Conservation (phyloP, 495 filamentous ascomycete species). For the Parmelia sp. region DNA sequence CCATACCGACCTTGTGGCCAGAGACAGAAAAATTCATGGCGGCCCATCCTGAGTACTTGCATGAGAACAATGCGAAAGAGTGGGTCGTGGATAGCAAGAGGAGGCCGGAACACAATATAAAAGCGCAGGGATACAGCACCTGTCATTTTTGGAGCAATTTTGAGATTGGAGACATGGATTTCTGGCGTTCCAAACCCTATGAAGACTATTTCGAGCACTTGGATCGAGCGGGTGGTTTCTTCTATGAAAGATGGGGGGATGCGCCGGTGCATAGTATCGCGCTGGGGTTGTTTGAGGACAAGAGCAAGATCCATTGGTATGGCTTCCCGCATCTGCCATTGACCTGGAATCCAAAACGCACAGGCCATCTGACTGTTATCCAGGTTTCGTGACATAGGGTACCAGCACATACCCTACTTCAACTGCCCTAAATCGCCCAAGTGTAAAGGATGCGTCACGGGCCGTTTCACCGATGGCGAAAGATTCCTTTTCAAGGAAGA, state of each 20-base stretch:
- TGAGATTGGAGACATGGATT: conserved; percentile 90
- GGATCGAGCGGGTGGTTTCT: conserved; percentile 93
- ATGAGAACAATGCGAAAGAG: conserved; percentile 73
- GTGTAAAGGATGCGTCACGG: conserved; percentile 80
- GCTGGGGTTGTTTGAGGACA: conserved; percentile 88
- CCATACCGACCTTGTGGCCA: conserved; percentile 88
- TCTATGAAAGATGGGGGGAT: conserved; percentile 98
- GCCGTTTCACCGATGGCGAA: conserved; percentile 82
- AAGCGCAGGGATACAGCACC: conserved; percentile 91
- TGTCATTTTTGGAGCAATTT: conserved; percentile 99
- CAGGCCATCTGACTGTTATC: neutral
- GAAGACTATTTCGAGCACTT: conserved; percentile 95
- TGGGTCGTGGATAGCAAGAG: conserved; percentile 77
- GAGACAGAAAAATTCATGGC: conserved; percentile 84
- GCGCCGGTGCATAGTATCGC: conserved; percentile 95
- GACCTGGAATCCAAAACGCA: neutral
- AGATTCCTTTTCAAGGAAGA: conserved; percentile 80
- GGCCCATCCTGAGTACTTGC: conserved; percentile 73
- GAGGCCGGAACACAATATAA: conserved; percentile 63
- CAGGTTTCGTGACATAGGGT: conserved; percentile 99
- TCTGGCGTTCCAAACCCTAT: conserved; percentile 89
- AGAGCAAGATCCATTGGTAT: conserved; percentile 89
- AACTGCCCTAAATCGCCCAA: conserved; percentile 97
- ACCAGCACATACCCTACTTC: conserved; percentile 97
- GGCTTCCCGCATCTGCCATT: conserved; percentile 28